Evolutionary conservation across 495 filamentous ascomycete species (phyloP).

Genomic region (Penicillium taxi): DNA sequence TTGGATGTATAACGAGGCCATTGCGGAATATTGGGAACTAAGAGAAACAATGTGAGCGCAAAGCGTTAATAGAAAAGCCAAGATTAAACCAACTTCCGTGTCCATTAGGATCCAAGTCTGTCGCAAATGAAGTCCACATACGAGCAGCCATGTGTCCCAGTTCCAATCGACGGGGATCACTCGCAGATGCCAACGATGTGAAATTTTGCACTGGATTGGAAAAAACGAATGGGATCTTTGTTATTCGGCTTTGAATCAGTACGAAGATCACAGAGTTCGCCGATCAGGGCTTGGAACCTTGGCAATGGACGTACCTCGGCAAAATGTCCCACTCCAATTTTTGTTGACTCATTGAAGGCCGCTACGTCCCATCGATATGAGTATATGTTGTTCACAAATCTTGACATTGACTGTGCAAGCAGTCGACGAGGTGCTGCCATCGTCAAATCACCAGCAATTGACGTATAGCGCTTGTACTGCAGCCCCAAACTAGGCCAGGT

Average conservation of each 20-base stretch:
- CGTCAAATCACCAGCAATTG: conserved; percentile 46
- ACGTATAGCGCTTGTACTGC: conserved; percentile 45
- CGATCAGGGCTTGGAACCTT: background rate
- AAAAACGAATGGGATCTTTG: conserved; percentile 37
- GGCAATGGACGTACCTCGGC: conserved; percentile 20
- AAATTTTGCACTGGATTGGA: conserved; percentile 42
- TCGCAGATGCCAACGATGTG: conserved; percentile 21
- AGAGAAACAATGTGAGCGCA: background rate
- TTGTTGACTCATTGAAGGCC: conserved; percentile 20
- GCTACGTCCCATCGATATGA: conserved; percentile 48
- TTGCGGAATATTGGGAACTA: conserved; percentile 18
- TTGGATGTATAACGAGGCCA: conserved; percentile 23
- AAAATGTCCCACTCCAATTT: conserved; percentile 31
- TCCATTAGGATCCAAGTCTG: conserved; percentile 43
- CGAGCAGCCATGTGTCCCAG: conserved; percentile 38
- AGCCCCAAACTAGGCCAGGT: conserved; percentile 37
- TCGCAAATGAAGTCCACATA: conserved; percentile 49
- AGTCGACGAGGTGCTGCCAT: conserved; percentile 49
- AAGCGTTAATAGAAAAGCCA: background rate
- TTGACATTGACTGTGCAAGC: conserved; percentile 43
- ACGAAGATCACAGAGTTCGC: background rate
- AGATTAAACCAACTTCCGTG: conserved; percentile 17
- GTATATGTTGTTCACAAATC: conserved; percentile 36
- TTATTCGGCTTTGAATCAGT: background rate
- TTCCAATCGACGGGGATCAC: conserved; percentile 20